phyloP scores from a whole-genome alignment of 1,139 yeast genomes.

The Sugiyamaella pinicola region DNA sequence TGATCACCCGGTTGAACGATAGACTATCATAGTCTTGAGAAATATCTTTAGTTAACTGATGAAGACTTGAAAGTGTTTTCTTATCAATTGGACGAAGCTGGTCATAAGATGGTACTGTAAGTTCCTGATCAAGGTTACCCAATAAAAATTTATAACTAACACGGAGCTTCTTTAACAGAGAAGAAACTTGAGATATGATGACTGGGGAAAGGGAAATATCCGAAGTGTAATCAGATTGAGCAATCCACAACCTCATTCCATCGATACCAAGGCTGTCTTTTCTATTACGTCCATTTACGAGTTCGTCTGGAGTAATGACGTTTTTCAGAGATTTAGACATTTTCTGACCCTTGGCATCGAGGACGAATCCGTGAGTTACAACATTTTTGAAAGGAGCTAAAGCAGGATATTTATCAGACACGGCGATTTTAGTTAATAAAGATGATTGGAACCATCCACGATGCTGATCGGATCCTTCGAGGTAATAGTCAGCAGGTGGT shows the following conservation, averaged over 20 bases:
- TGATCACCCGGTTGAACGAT: conserved; percentile 67
- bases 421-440: conserved; percentile 71
- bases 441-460: conserved; percentile 99
- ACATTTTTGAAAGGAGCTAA: conserved; percentile 71
- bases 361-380: conserved; percentile 89
- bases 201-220: conserved; percentile 79
- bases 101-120: conserved; percentile 39
- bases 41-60: conserved; percentile 50
- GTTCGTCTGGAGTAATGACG: conserved; percentile 60
- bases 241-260: conserved; percentile 89
- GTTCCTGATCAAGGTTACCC: conserved; percentile 57
- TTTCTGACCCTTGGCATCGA: conserved; percentile 82
- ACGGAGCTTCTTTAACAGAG: conserved; percentile 77
- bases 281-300: conserved; percentile 64
- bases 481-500: conserved; percentile 67
- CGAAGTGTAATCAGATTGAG: conserved; percentile 80
- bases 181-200: conserved; percentile 73
- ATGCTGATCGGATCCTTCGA: conserved; percentile 97
- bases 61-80: conserved; percentile 59
- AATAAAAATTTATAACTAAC: conserved; percentile 77
- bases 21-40: conserved; percentile 54
- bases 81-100: conserved; percentile 62
- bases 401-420: conserved; percentile 35
- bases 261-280: conserved; percentile 83
- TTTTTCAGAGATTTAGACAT: conserved; percentile 96